Base-by-base conservation (phyloP, 208 protist genomes). In the Trypanosoma caninum region DNA sequence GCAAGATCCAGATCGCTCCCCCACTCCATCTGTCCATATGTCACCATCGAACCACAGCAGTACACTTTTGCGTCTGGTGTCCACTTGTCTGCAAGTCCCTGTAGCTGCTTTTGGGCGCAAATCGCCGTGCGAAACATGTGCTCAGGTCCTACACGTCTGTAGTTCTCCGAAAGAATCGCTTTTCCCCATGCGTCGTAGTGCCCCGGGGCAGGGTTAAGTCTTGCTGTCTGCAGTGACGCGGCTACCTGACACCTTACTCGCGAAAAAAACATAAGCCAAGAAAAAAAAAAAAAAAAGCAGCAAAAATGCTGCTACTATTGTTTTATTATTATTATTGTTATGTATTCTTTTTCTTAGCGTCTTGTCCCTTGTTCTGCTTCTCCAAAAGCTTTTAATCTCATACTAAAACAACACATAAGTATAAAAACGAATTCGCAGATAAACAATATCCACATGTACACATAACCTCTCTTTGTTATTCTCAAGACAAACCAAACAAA, bases 41-140 rank as follows among this genome's bases (percentile, higher is more conserved):
- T 90, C 53, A 95, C 89, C 71, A 92, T 75, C 3, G 82, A 91
- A 8, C 89, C 89, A 42, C 85, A 92, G 50, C 82, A 87, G 74
- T 87, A 95, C 37, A 95, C 87, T 66, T 95, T 95, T 16, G 89
- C 89, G 54, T 95, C 89, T 5, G 89, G 85, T 2, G 84, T 95
- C 86, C 89, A 95, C 65, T 91, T 90, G 51, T 92, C 84, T 0
- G 89, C 89, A 16, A 95, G 72, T 2, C 70, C 71, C 48, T 95
- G 89, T 28, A 95, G 59, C 41, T 95, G 89, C 70, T 91, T 78
- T 48, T 89, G 81, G 0, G 86, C 89, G 22, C 53, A 69, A 46
- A 89, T 89, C 14, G 82, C 89, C 0, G 83, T 92, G 52, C 69
- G 74, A 57, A 95, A 95, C 83, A 93, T 95, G 22, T 91, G 82